A percentile compares a stretch with the other conserved stretches of the same genome.
phyloP scores from a whole-genome alignment of 192 early-diverging fungal species.

The Coemansia sp. region DNA sequence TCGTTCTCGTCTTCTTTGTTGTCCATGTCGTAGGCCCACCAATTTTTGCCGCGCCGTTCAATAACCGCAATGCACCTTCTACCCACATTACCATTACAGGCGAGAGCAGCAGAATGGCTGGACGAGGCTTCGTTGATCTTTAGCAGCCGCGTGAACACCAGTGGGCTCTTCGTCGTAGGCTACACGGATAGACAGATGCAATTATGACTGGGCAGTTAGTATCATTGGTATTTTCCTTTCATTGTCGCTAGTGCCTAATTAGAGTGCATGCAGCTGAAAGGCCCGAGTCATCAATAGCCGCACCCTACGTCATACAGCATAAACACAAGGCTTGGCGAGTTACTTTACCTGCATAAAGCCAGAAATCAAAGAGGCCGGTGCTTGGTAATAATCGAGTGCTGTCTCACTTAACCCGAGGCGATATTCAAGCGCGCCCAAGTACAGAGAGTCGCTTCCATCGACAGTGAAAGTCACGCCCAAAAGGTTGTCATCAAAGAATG shows the following conservation, averaged over 20 bases:
- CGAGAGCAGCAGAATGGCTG: conserved; percentile 7
- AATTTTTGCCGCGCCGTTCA: conserved; percentile 32
- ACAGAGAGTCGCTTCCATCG: conserved; percentile 21
- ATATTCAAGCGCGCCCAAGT: conserved; percentile 29
- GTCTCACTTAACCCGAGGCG: background rate
- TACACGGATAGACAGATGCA: background rate
- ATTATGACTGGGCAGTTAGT: background rate
- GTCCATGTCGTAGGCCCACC: conserved; percentile 53
- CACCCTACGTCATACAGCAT: conserved; percentile 2
- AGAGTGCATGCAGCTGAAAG: background rate
- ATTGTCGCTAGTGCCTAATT: background rate
- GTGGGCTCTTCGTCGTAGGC: background rate
- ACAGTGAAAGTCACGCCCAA: conserved; percentile 34
- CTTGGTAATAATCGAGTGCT: background rate
- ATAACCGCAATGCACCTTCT: conserved; percentile 39
- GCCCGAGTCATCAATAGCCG: background rate
- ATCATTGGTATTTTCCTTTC: background rate
- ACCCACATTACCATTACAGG: conserved; percentile 29
- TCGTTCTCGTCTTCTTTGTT: conserved; percentile 20
- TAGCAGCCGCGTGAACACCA: conserved; percentile 22
- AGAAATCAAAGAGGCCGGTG: background rate
- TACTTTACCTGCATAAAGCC: background rate
- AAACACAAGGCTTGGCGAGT: background rate
- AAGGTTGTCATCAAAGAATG: conserved; percentile 33
- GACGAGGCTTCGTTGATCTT: conserved; percentile 15